These are phyloP conservation scores for Starmera amethionina DNA, from an alignment of 805 yeast species.

Conservation along the genomic window DNA sequence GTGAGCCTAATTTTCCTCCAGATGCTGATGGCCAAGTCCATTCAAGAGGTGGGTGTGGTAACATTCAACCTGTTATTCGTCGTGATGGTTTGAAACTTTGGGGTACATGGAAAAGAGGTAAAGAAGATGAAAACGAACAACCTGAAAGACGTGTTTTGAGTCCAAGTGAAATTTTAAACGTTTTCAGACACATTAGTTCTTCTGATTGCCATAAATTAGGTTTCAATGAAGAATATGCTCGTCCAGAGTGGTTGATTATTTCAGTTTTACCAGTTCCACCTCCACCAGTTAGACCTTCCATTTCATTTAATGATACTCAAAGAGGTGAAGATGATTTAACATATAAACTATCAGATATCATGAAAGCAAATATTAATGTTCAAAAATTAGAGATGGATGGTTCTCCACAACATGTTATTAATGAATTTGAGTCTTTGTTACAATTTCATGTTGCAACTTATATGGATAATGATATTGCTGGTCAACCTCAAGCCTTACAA, in stretches of 20 bases:
- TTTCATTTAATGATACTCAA: slow-evolving; percentile 95
- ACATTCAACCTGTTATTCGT: slow-evolving; percentile 90
- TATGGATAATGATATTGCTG: slow-evolving; percentile 99
- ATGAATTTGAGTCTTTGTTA: slow-evolving; percentile 88
- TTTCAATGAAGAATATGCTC: slow-evolving; percentile 88
- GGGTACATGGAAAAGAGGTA: slow-evolving; percentile 97
- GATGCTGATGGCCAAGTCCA: slow-evolving; percentile 47
- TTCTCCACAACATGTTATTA: slow-evolving; percentile 96
- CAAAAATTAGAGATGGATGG: slow-evolving; percentile 97
- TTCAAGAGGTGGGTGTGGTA: slow-evolving; percentile 97
- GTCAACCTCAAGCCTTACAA: slow-evolving; percentile 98
- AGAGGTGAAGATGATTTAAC: slow-evolving; percentile 99
- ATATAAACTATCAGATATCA: slow-evolving; percentile 90
- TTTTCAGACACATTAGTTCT: slow-evolving; percentile 81
- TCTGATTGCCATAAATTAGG: slow-evolving; percentile 81
- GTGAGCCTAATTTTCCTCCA: slow-evolving; percentile 77
- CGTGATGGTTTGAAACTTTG: slow-evolving; percentile 91
- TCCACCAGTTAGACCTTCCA: slow-evolving; percentile 98
- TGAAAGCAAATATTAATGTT: slow-evolving; percentile 95
- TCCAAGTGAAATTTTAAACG: slow-evolving; percentile 83
- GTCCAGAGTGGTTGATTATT: slow-evolving; percentile 97
- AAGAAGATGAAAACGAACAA: slow-evolving; percentile 72
- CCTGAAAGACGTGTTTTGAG: slow-evolving; percentile 86
- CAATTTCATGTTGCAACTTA: slow-evolving; percentile 98
- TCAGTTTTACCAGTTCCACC: slow-evolving; percentile 99